Base-by-base conservation (phyloP, 2,329 filamentous ascomycete genomes). In the Colletotrichum sojae region DNA sequence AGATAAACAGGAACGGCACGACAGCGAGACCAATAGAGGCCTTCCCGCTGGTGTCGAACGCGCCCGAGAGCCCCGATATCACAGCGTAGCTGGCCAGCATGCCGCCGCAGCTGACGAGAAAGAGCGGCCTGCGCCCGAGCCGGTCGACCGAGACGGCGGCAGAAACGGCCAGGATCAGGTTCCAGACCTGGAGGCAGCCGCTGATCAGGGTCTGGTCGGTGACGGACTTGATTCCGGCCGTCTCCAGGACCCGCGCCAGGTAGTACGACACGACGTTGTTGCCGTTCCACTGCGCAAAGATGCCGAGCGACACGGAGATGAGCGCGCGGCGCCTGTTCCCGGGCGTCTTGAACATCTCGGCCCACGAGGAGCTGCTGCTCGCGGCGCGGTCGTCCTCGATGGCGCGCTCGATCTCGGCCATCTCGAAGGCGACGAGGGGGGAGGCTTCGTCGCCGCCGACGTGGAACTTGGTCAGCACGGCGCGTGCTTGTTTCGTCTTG, bases 1-100 rank as follows among this genome's bases (percentile, higher is more conserved):
- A 84, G 54, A 84, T 75, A 73, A 82, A 83, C 36, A 83, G 78
- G 73, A 84, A 80, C 0, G 79, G 79, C 6, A 85, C 75, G 0
- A 82, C 79, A 1, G 79, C 80, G 8, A 75, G 73, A 31, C 78
- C 82, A 5, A 77, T 79, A 13, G 71, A 72, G 8, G 75, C 69
- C 48, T 73, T 76, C n/a, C 75, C 72, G 16, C 69, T 74, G 31
- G 77, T 72, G 22, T 76, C 76, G 66, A 79, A 82, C 13, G 77
- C 72, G 6, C 75, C 82, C 12, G 76, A 80, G 58, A 80, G 78
- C 43, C 78, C 80, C 0, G 83, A 84, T 72, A 83, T 79, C 18
- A 76, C 75, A 60, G 82, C 76, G 58, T 83, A 83, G 0, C 77
- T 79, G 18, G 82, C 74, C 2, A 67, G 51, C 73, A 75, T 74